Percentiles rank a stretch among this genome's conserved stretches.
Conservation (phyloP, 139 green algal species). For the Pseudopediastrum boryanum region DNA sequence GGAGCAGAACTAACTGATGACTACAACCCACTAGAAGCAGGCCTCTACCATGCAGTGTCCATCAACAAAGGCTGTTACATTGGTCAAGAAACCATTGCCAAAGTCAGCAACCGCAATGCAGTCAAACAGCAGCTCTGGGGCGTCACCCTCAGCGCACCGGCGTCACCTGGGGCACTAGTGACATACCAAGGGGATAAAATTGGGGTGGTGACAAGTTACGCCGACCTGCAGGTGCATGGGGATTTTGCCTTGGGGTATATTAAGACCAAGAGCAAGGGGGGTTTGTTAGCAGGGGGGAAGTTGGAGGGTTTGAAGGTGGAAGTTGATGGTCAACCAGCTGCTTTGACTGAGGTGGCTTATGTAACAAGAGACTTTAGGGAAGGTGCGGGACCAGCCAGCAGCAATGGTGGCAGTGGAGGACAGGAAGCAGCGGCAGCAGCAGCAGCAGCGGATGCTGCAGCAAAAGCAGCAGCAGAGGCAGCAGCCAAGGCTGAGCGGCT, state of each 20-base stretch:
- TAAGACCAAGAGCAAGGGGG: conserved; percentile 44
- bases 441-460: neutral
- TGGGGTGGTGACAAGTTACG: conserved; percentile 41
- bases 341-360: conserved; percentile 41
- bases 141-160: conserved; percentile 49
- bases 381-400: too few species aligned
- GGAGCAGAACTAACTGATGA: conserved; percentile 68
- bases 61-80: conserved; percentile 74
- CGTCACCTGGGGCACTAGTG: conserved; percentile 43
- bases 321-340: conserved; percentile 34
- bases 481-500: conserved; percentile 59
- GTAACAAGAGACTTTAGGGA: conserved; percentile 38
- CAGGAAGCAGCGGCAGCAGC: conserved; percentile 15
- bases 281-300: neutral
- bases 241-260: conserved; percentile 70
- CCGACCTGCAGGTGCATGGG: conserved; percentile 28
- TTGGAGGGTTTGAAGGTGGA: conserved; percentile 37
- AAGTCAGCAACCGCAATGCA: conserved; percentile 62
- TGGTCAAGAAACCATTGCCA: conserved; percentile 76
- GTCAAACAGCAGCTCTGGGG: conserved; percentile 77
- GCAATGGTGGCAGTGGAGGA: neutral
- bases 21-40: conserved; percentile 81
- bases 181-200: conserved; percentile 14
- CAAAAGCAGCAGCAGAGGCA: conserved; percentile 23
- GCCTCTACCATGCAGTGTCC: conserved; percentile 70